Conservation (phyloP, 2,329 filamentous ascomycete genomes). For the Colletotrichum sp. region DNA sequence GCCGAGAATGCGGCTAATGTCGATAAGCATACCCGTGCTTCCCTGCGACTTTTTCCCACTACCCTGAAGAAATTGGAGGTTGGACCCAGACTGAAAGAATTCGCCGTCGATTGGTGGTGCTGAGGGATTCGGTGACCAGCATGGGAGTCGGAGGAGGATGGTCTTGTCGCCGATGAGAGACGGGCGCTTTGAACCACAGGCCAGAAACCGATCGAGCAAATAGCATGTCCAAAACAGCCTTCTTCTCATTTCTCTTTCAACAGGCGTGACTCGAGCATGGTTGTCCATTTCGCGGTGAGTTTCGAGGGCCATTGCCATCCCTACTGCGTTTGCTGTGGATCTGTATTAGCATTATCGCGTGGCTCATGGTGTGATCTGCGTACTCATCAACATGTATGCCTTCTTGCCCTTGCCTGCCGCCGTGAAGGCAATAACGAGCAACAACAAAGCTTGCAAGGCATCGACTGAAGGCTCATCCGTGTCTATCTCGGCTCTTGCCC, state of each 20-base stretch:
- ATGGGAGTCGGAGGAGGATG: constrained; percentile 76
- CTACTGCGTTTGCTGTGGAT: constrained; percentile 71
- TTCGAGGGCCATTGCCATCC: constrained; percentile 84
- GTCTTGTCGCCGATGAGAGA: constrained; percentile 81
- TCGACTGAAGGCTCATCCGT: constrained; percentile 84
- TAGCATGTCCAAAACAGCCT: constrained; percentile 92
- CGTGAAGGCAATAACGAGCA: constrained; percentile 78
- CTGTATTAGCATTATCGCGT: background rate
- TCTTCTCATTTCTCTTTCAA: constrained; percentile 77
- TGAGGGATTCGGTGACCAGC: constrained; percentile 69
- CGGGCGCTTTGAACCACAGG: constrained; percentile 81
- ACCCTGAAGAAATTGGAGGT: constrained; percentile 74
- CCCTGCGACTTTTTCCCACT: constrained; percentile 75
- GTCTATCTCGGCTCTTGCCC: constrained; percentile 73
- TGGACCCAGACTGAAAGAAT: constrained; percentile 81
- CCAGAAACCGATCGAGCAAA: constrained; percentile 81
- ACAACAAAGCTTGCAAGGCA: constrained; percentile 74
- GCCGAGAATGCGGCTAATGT: constrained; percentile 82
- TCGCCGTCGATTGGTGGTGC: constrained; percentile 75
- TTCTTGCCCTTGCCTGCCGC: constrained; percentile 83
- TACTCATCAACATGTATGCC: constrained; percentile 86
- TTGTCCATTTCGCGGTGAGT: constrained; percentile 77
- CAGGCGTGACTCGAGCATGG: constrained; percentile 64
- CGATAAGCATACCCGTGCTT: constrained; percentile 81
- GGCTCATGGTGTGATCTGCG: constrained; percentile 21